Percentiles rank a stretch among this genome's conserved stretches.
Conservation (phyloP, 169 alveolate genomes). For the Plasmodium inui region DNA sequence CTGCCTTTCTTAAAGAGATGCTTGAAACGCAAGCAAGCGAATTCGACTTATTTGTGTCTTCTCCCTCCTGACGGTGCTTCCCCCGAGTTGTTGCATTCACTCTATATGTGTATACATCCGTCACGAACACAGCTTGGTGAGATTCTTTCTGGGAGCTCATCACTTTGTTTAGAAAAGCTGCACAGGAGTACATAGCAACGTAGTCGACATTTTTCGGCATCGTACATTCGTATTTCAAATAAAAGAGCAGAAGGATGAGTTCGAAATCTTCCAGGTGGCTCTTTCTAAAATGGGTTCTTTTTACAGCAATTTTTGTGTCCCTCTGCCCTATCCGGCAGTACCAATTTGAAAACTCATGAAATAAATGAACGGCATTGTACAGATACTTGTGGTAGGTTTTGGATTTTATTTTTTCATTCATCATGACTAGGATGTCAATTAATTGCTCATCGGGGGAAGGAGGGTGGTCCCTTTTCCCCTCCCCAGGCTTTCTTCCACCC, state of each 20-base stretch:
- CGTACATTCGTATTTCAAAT: conserved; percentile 39
- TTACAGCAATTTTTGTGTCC: not conserved
- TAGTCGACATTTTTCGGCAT: conserved; percentile 4
- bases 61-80: not conserved
- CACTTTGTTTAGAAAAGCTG: conserved; percentile 1
- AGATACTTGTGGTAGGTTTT: conserved; percentile 28
- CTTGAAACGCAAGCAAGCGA: not conserved
- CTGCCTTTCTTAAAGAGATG: not conserved
- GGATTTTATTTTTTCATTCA: not conserved
- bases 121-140: conserved; percentile 1
- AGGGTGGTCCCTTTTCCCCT: not conserved
- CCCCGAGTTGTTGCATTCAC: not conserved
- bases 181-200: not conserved
- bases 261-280: conserved; percentile 9
- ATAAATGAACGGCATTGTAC: conserved; percentile 29
- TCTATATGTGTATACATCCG: conserved; percentile 18
- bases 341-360: conserved; percentile 5
- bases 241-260: conserved; percentile 25
- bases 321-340: not conserved
- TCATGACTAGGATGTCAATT: not conserved
- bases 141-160: not conserved
- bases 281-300: conserved; percentile 26
- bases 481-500: not conserved
- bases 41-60: not conserved
- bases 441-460: not conserved